phyloP scores from a whole-genome alignment of 257 asterid species.

The Paraleonurus japonicus region DNA sequence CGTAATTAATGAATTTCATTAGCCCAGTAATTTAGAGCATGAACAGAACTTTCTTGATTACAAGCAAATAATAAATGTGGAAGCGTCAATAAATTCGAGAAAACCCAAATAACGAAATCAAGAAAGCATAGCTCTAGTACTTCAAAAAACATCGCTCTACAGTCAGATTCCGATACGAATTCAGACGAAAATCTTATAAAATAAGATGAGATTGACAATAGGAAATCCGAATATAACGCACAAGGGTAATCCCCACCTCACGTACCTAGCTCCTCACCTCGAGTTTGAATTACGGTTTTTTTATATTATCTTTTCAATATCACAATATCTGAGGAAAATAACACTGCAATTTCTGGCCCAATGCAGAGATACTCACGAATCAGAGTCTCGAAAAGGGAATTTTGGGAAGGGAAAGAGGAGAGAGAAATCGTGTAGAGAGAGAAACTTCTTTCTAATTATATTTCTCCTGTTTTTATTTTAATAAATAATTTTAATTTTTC shows the following conservation, averaged over 20 bases:
- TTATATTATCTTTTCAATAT: background rate
- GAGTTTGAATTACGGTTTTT: background rate
- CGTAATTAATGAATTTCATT: background rate
- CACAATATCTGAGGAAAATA: background rate
- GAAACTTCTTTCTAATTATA: background rate
- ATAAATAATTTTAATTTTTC: background rate
- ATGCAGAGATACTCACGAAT: background rate
- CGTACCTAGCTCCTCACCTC: conserved; percentile 28
- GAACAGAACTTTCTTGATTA: background rate
- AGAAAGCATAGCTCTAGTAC: too few species aligned
- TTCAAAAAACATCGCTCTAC: background rate
- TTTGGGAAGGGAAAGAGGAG: background rate
- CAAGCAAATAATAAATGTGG: conserved; percentile 2
- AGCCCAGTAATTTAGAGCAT: conserved; percentile 2
- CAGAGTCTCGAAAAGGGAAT: conserved; percentile 21
- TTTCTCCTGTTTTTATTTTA: background rate
- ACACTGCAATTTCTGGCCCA: background rate
- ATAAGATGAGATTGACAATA: background rate
- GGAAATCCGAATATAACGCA: background rate
- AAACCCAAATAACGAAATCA: conserved; percentile 21
- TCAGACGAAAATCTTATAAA: background rate
- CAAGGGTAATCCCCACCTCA: conserved; percentile 11
- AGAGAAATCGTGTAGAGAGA: background rate
- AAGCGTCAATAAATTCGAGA: background rate
- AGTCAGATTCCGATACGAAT: background rate